Evolutionary conservation across 2,329 filamentous ascomycete species (phyloP).

Genomic region (Fusarium falciforme): DNA sequence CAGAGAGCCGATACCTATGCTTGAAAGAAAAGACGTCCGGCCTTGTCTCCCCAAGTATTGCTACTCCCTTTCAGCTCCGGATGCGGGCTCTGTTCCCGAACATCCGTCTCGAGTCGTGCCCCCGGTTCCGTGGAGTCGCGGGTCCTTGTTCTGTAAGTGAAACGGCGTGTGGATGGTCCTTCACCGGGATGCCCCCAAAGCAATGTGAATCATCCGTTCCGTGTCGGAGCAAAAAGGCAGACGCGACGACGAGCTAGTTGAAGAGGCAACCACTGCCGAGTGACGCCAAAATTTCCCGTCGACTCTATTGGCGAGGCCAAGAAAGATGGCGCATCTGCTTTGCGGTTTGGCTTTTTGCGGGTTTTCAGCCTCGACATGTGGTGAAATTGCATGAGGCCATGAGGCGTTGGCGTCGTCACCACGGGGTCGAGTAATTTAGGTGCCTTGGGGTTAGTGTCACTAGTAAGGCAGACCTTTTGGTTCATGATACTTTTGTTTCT

Average conservation of each 20-base stretch:
- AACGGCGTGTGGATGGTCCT: background rate
- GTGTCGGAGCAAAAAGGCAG: background rate
- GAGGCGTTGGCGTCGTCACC: constrained; percentile 5
- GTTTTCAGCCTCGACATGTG: background rate
- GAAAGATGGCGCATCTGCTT: background rate
- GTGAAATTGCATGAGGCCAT: constrained; percentile 8
- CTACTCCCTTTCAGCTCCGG: background rate
- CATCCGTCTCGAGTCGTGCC: background rate
- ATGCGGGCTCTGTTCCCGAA: background rate
- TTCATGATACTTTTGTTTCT: background rate
- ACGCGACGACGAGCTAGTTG: background rate
- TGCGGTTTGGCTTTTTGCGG: background rate
- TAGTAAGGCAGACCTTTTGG: background rate
- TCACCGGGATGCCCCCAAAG: background rate
- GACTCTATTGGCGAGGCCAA: background rate
- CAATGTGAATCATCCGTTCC: background rate
- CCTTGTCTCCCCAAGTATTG: background rate
- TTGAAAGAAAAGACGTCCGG: background rate
- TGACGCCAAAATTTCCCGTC: background rate
- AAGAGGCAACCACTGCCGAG: background rate
- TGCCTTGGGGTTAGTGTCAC: background rate
- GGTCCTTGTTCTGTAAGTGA: background rate
- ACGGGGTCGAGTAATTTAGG: background rate
- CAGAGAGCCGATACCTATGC: background rate
- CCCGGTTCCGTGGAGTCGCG: background rate